These are phyloP conservation scores for Monotropa hypopitys DNA, from an alignment of 179 eudicot species.

Conservation along the genomic window DNA sequence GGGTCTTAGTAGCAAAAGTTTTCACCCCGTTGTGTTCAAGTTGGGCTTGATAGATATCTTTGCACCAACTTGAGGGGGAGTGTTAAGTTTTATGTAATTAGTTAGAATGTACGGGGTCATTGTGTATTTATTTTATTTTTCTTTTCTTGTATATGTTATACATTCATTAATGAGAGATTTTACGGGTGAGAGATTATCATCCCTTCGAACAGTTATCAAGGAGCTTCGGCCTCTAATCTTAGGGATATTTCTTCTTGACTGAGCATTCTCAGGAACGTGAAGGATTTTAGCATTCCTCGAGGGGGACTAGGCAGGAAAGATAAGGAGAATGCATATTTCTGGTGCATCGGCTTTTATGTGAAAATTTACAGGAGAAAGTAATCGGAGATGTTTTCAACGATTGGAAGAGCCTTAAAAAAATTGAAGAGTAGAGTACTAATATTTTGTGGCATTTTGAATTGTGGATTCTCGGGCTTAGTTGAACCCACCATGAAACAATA, in stretches of 20 bases:
- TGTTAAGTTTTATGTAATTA: no score
- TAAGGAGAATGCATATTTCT: background rate
- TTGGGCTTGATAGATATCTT: no score
- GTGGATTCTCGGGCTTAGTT: background rate
- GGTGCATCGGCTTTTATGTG: background rate
- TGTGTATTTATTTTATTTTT: no score
- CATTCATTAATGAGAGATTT: no score
- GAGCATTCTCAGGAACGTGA: background rate
- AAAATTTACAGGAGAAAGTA: background rate
- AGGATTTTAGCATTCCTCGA: background rate
- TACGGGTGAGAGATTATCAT: no score
- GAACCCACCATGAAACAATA: background rate
- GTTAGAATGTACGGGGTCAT: no score
- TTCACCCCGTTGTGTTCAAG: no score
- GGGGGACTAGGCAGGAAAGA: slow-evolving; percentile 2
- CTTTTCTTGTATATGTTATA: no score
- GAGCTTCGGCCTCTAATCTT: background rate
- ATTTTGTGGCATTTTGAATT: background rate
- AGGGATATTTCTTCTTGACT: background rate
- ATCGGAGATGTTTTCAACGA: background rate
- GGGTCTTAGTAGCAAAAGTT: no score
- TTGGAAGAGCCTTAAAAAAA: background rate
- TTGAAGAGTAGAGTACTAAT: background rate
- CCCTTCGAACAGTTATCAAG: no score
- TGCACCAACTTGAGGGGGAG: no score